Conservation (phyloP, 306 rosid species). For the Cyclanthera cordifolia region DNA sequence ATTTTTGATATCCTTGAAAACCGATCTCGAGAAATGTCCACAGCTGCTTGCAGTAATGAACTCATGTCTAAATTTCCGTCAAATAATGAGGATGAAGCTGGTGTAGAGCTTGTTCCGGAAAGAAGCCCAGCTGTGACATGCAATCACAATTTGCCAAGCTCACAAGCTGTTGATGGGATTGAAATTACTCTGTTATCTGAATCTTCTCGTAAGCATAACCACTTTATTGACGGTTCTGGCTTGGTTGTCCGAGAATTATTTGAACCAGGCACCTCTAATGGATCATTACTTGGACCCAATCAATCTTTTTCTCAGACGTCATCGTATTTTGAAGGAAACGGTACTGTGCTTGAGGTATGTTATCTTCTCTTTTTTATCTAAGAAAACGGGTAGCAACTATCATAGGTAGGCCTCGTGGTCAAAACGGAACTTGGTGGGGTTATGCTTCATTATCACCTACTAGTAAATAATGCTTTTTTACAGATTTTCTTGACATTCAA, state of each 20-base stretch:
- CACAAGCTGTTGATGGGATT: constrained; percentile 45
- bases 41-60: constrained; percentile 41
- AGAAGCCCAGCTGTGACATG: constrained; percentile 25
- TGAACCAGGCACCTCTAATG: constrained; percentile 49
- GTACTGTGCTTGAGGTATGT: constrained; percentile 27
- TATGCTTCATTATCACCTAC: no score
- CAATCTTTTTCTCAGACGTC: constrained; percentile 52
- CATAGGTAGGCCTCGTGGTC: no score
- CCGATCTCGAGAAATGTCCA: constrained; percentile 29
- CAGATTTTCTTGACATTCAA: no score
- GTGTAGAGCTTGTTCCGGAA: constrained; percentile 26
- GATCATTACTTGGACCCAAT: constrained; percentile 38
- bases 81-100: constrained; percentile 29
- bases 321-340: constrained; percentile 35
- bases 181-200: constrained; percentile 69
- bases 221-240: constrained; percentile 42
- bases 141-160: constrained; percentile 32
- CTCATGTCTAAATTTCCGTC: constrained; percentile 22
- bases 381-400: background rate
- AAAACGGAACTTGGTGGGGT: no score
- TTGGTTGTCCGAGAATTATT: constrained; percentile 74
- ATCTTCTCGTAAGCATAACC: constrained; percentile 40
- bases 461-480: no score
- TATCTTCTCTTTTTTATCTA: background rate
- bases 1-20: constrained; percentile 60